Base-by-base conservation (phyloP, 2,329 filamentous ascomycete species). In the Penicillium occitanis region DNA sequence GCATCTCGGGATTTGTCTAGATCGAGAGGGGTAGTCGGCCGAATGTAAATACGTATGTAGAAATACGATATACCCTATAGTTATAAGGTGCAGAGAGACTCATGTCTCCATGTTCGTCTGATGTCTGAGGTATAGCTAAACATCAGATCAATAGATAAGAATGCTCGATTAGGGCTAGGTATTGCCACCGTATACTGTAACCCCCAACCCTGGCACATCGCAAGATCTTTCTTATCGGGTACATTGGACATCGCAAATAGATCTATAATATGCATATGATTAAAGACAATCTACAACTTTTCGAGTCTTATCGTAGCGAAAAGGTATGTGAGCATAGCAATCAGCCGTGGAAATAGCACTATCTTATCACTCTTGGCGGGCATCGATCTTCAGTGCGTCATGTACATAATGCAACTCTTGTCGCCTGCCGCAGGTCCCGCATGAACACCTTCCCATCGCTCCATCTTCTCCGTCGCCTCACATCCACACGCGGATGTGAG, bases 401-500 rank as follows among this genome's bases (percentile, higher is more conserved):
- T 66, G 65, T 53, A 57, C 28, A 22, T 50, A 17, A n/a, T 37
- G 28, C n/a, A 57, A 37, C 53, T 37, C 53, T 22, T 40, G 14
- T n/a, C 51, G 53, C 53, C 50, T 55, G 51, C 64, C 59, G 64
- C 59, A 61, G 48, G 40, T 65, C 63, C 62, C 51, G 62, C 62
- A 40, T 28, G 22, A 59, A 46, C 53, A 51, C 19, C 37, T 19
- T 58, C 40, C n/a, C 37, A 28, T 8, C 37, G 28, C 42, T 37
- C 22, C 28, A 61, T 25, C n/a, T 44, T 63, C 55, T 37, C 60
- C 14, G 33, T 60, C 65, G 40, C 62, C 65, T 67, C 65, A 67
- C 61, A 58, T 67, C 65, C 65, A 67, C 61, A 64, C 58, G 61
- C 62, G 65, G 65, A 67, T 67, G 65, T 67, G 65, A 67, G 65